A percentile compares a stretch with the other conserved stretches of the same genome.
Evolutionary conservation across 2,329 filamentous ascomycete genomes (phyloP).

Genomic region (Cyphellophora attinorum): DNA sequence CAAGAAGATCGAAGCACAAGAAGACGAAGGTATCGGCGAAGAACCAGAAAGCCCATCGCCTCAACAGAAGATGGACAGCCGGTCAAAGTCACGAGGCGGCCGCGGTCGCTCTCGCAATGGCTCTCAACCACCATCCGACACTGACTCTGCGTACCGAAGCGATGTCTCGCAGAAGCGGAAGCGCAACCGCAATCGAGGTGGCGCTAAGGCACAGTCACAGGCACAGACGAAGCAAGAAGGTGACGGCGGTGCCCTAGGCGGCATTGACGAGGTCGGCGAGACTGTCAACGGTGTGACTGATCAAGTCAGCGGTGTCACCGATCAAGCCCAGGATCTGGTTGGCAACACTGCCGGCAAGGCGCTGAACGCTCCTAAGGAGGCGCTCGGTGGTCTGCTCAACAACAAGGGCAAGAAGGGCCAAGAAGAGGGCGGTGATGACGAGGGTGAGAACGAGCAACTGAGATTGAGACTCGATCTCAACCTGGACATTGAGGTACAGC

Average conservation of each 20-base stretch:
- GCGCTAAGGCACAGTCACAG: slow-evolving; percentile 32
- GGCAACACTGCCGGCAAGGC: slow-evolving; percentile 40
- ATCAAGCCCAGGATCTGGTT: slow-evolving; percentile 43
- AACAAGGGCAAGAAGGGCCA: slow-evolving; percentile 23
- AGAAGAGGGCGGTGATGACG: slow-evolving; percentile 9
- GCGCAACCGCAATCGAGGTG: slow-evolving; percentile 42
- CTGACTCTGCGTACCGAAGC: slow-evolving; percentile 44
- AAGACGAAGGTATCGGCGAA: slow-evolving; percentile 8
- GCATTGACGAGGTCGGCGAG: slow-evolving; percentile 38
- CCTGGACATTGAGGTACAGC: slow-evolving; percentile 52
- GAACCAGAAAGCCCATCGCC: slow-evolving; percentile 10
- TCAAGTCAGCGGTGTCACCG: slow-evolving; percentile 32
- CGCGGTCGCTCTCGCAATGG: slow-evolving; percentile 30
- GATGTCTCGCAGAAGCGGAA: slow-evolving; percentile 45
- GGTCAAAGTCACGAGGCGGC: slow-evolving; percentile 17
- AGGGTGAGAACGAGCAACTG: slow-evolving; percentile 27
- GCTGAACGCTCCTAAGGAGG: slow-evolving; percentile 33
- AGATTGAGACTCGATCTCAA: slow-evolving; percentile 51
- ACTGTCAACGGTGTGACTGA: slow-evolving; percentile 50
- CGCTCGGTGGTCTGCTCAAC: slow-evolving; percentile 25
- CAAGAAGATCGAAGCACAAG: slow-evolving; percentile 21
- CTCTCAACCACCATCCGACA: slow-evolving; percentile 31
- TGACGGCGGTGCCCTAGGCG: slow-evolving; percentile 23
- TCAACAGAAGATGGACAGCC: slow-evolving; percentile 16
- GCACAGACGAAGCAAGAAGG: slow-evolving; percentile 30